Percentiles rank a stretch among this genome's conserved stretches.
Evolutionary conservation across 768 basidiomycete species (phyloP).

Genomic region (button mushroom (Agaricus bisporus)): DNA sequence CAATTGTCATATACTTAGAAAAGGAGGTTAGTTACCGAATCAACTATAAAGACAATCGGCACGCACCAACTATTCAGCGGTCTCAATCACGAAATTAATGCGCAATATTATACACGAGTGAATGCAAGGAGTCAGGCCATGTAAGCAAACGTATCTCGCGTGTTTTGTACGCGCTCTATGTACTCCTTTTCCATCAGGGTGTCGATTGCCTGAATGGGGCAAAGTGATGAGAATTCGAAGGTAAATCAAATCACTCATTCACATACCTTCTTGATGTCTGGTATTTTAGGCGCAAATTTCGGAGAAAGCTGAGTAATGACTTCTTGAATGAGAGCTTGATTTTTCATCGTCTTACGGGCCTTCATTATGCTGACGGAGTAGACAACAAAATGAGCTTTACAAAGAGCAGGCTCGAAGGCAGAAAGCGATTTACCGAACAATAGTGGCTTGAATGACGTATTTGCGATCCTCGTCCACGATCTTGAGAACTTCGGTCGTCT

Average conservation of each 20-base stretch:
- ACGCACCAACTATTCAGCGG: constrained; percentile 3
- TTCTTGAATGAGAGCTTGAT: constrained; percentile 84
- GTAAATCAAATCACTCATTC: constrained; percentile 7
- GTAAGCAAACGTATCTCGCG: constrained; percentile 83
- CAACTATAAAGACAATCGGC: neutral
- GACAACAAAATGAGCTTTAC: constrained; percentile 2
- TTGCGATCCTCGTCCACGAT: constrained; percentile 96
- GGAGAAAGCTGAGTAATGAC: constrained; percentile 86
- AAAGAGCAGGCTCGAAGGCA: neutral
- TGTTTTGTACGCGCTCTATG: constrained; percentile 88
- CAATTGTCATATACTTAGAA: neutral
- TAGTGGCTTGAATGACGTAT: constrained; percentile 92
- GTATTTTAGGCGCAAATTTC: constrained; percentile 88
- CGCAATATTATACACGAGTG: constrained; percentile 2
- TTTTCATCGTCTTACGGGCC: constrained; percentile 92
- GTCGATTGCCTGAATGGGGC: constrained; percentile 73
- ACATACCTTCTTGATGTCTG: constrained; percentile 90
- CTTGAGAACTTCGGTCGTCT: constrained; percentile 88
- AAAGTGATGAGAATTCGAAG: neutral
- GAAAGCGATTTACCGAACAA: constrained; percentile 56
- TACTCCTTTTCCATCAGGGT: constrained; percentile 95
- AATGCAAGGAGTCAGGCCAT: constrained; percentile 43
- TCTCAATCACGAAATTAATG: neutral
- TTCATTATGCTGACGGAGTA: constrained; percentile 79
- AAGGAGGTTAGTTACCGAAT: neutral